These are phyloP conservation scores for Larix kaempferi DNA, from an alignment of 75 land plant species.

Conservation along the genomic window DNA sequence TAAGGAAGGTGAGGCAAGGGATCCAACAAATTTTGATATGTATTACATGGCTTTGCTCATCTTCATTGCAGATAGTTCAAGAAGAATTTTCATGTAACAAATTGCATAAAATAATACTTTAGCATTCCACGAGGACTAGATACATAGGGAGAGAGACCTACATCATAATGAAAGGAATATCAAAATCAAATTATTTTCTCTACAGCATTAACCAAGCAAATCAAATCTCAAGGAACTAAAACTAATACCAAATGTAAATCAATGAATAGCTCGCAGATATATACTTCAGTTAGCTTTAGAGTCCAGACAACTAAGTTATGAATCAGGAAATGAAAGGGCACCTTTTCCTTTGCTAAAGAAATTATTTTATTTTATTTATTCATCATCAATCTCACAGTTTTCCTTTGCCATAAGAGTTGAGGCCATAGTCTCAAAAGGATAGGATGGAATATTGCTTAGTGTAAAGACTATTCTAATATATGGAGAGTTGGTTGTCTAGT, in stretches of 20 bases:
- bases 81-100: background rate
- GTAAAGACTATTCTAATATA: too few species aligned
- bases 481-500: too few species aligned
- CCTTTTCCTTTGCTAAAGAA: too few species aligned
- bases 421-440: too few species aligned
- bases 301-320: background rate
- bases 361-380: too few species aligned
- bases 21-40: background rate
- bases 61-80: background rate
- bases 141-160: too few species aligned
- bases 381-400: too few species aligned
- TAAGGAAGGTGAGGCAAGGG: background rate
- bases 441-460: too few species aligned
- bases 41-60: background rate
- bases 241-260: background rate
- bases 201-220: background rate
- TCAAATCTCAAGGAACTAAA: background rate
- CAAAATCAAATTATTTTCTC: background rate
- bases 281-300: too few species aligned
- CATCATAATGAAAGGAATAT: too few species aligned
- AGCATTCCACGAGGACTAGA: too few species aligned
- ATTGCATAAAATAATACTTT: background rate
- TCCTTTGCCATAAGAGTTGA: too few species aligned
- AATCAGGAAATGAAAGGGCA: background rate
- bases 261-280: background rate